These are phyloP conservation scores for Pyracantha coccinea DNA, from an alignment of 331 rosid species.

Conservation along the genomic window DNA sequence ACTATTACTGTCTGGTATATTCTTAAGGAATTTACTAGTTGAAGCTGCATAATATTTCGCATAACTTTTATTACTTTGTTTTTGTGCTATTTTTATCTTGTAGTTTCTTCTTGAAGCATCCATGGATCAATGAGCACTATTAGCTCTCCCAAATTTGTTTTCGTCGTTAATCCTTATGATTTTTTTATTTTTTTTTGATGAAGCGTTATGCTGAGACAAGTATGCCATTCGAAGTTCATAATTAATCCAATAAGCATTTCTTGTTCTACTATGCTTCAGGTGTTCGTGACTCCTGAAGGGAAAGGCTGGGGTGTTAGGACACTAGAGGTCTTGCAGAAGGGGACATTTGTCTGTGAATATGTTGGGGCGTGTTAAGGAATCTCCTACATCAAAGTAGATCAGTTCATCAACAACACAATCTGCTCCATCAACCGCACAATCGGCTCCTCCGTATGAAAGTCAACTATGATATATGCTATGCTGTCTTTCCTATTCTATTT, in stretches of 20 bases:
- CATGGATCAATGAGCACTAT: background rate
- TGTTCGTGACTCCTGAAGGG: slow-evolving; percentile 55
- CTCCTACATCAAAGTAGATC: too few relatives aligned
- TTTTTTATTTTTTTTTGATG: background rate
- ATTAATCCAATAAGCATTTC: too few relatives aligned
- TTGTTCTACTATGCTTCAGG: slow-evolving; percentile 38
- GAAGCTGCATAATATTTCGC: background rate
- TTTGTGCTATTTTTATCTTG: background rate
- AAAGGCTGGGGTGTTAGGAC: slow-evolving; percentile 94
- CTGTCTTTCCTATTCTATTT: too few relatives aligned
- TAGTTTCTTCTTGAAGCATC: background rate
- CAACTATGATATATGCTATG: too few relatives aligned
- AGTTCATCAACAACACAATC: too few relatives aligned
- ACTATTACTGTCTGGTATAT: background rate
- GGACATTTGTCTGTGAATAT: slow-evolving; percentile 87
- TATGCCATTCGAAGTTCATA: background rate
- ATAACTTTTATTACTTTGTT: background rate
- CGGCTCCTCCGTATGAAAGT: too few relatives aligned
- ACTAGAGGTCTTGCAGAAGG: slow-evolving; percentile 63
- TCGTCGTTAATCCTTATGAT: background rate
- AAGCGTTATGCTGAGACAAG: background rate
- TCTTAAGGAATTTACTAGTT: background rate
- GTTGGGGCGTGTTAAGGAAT: too few relatives aligned
- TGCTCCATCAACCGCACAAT: too few relatives aligned
- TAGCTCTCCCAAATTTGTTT: background rate